phyloP scores from a whole-genome alignment of 768 basidiomycete species.

The Filobasidium floriforme region DNA sequence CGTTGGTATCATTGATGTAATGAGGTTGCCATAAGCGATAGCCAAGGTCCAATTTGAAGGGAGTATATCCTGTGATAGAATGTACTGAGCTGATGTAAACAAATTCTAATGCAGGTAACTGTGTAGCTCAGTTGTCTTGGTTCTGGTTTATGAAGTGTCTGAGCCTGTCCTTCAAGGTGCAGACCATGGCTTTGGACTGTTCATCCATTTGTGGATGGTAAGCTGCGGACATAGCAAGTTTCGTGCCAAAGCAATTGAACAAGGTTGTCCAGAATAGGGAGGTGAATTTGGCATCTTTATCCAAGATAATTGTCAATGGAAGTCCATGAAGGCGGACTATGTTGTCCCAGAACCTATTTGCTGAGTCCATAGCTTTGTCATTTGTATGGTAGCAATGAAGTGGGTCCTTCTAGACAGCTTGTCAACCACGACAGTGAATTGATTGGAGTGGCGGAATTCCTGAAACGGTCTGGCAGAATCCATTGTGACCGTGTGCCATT shows the following conservation, averaged over 20 bases:
- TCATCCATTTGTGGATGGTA: too few species aligned
- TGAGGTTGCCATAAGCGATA: conserved; percentile 25
- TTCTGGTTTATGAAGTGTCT: conserved; percentile 22
- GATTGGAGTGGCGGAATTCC: background rate
- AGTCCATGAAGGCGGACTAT: conserved; percentile 37
- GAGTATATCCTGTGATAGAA: conserved; percentile 38
- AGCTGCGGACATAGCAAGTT: too few species aligned
- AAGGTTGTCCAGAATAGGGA: too few species aligned
- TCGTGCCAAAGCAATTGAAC: too few species aligned
- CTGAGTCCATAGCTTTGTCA: conserved; percentile 28
- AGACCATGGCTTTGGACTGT: background rate
- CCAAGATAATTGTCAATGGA: conserved; percentile 47
- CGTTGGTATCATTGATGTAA: background rate
- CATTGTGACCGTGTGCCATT: conserved; percentile 15
- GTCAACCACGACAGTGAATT: background rate
- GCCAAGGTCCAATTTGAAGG: conserved; percentile 44
- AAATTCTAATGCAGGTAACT: conserved; percentile 44
- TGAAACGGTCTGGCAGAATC: conserved; percentile 15
- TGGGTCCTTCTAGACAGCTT: background rate
- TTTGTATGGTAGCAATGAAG: background rate
- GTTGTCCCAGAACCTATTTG: too few species aligned
- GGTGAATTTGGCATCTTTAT: conserved; percentile 50
- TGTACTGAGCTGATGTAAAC: conserved; percentile 40
- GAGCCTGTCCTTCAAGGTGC: conserved; percentile 11
- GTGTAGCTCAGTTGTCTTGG: conserved; percentile 45